Evolutionary conservation across 2,329 filamentous ascomycete species (phyloP), one percentile per base, ranked within the genome.

Genomic region (Calonectria fujianensis): DNA sequence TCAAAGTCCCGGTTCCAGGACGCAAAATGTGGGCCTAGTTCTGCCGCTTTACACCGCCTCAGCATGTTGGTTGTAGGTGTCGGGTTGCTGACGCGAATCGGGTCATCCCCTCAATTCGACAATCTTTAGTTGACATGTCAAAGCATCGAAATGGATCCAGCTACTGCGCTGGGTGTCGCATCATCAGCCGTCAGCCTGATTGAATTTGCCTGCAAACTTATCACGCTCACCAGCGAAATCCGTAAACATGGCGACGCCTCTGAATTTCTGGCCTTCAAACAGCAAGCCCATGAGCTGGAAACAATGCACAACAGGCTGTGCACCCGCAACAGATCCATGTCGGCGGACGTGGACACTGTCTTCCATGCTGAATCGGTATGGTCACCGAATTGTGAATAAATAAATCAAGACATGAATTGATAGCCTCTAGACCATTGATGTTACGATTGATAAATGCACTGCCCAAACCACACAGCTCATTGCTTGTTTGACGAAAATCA

Each of bases 211-310:
- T 59, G 54, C 54, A 59, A 37, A 59, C 11, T 59, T 1, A 37
- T 59, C 9, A 16, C 54, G 1, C 20, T 59, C 32, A 59, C 54
- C 2, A 59, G 31, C 20, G 32, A 59, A 39, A 59, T 59, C 31
- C 54, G 54, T 59, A 59, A 32, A 35, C 54, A 59, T 59, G 54
- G 54, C 32, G 54, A 59, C 9, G 54, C 32, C 5, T 10, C 54
- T 37, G 54, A 59, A 32, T 32, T 59, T 20, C 13, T 24, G 35
- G 54, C 32, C 10, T n/a, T 59, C 20, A 59, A 37, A n/a, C 32
- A 37, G 11, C 54, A 59, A 37, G 32, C 54, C 16, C 54, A 14
- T 14, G 54, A 59, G 54, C 20, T 59, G 10, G 54, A 59, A 59
- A 59, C 54, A 3, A 59, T 59, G 54, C 54, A 59, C 20, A 24